Percentiles rank a stretch among this genome's conserved stretches.
Conservation (phyloP, 83 land plant genomes). For the Diphasiastrum complanatum region DNA sequence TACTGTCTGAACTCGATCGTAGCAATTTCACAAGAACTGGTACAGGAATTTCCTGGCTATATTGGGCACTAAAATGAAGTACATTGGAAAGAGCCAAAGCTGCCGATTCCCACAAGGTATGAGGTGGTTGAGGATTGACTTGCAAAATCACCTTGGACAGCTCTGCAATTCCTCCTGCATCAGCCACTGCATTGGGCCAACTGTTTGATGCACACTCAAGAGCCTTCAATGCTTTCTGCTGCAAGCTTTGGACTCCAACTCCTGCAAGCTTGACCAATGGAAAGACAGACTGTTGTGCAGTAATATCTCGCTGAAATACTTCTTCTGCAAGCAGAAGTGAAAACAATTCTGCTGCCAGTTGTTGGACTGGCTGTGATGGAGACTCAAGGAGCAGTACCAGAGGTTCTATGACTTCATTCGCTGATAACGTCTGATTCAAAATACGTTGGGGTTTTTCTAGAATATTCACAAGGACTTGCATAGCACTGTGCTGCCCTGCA, state of each 20-base stretch:
- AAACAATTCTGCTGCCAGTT: constrained; percentile 10
- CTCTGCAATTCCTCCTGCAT: constrained; percentile 13
- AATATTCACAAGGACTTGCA: constrained; percentile 13
- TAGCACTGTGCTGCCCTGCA: constrained; percentile 15
- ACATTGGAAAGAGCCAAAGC: constrained; percentile 9
- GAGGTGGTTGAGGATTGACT: constrained; percentile 16
- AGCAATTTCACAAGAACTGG: constrained; percentile 9
- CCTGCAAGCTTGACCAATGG: constrained; percentile 16
- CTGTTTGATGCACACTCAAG: constrained; percentile 10
- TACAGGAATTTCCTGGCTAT: constrained; percentile 2
- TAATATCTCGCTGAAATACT: constrained; percentile 1
- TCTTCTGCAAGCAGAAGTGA: constrained; percentile 9
- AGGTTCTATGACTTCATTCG: constrained; percentile 9
- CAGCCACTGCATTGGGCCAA: constrained; percentile 17
- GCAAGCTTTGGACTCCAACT: neutral
- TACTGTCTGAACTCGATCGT: constrained; percentile 7
- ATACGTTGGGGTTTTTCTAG: constrained; percentile 9
- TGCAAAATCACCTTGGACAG: constrained; percentile 15
- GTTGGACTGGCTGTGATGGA: constrained; percentile 11
- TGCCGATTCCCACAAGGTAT: constrained; percentile 11
- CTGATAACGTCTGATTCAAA: neutral
- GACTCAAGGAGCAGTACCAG: constrained; percentile 7
- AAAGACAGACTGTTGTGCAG: neutral
- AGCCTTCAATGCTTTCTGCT: constrained; percentile 13
- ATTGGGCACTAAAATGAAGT: no score